Evolutionary conservation across 1,284 basidiomycete genomes (phyloP).

Genomic region (Puccinia horiana): DNA sequence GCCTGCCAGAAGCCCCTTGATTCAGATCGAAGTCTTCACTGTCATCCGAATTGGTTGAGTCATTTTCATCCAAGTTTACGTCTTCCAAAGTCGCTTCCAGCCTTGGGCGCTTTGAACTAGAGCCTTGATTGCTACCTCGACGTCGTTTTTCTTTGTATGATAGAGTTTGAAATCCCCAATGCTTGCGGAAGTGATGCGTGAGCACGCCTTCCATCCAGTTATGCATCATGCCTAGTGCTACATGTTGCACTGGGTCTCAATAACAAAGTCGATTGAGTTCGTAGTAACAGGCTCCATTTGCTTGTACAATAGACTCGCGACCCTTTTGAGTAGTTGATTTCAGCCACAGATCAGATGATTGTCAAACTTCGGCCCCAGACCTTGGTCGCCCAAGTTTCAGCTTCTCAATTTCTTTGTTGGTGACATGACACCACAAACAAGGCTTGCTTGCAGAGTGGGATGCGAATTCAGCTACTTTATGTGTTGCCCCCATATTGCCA

Average conservation of each 20-base stretch:
- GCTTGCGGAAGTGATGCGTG: constrained; percentile 14
- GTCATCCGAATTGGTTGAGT: not conserved
- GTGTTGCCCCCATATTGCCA: constrained; percentile 25
- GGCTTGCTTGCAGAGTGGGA: constrained; percentile 22
- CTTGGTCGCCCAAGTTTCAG: not conserved
- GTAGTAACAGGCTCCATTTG: not conserved
- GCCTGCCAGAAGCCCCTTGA: not conserved
- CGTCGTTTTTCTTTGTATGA: not conserved
- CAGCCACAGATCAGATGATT: not conserved
- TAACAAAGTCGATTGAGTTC: constrained; percentile 18
- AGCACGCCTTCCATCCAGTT: constrained; percentile 46
- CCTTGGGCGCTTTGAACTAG: not conserved
- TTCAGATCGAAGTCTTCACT: constrained; percentile 15
- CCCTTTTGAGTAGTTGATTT: not conserved
- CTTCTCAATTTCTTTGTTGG: not conserved
- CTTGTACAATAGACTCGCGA: not conserved
- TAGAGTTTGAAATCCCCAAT: constrained; percentile 35
- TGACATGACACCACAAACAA: constrained; percentile 19
- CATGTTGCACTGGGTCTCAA: constrained; percentile 9
- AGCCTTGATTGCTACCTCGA: not conserved
- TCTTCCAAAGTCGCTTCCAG: too few species aligned
- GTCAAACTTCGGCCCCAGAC: not conserved
- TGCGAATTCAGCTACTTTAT: constrained; percentile 18
- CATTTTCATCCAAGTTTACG: not conserved
- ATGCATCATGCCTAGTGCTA: constrained; percentile 29